These are phyloP conservation scores for Hibiscus trionum DNA, from an alignment of 345 rosid genomes.

Conservation along the genomic window DNA sequence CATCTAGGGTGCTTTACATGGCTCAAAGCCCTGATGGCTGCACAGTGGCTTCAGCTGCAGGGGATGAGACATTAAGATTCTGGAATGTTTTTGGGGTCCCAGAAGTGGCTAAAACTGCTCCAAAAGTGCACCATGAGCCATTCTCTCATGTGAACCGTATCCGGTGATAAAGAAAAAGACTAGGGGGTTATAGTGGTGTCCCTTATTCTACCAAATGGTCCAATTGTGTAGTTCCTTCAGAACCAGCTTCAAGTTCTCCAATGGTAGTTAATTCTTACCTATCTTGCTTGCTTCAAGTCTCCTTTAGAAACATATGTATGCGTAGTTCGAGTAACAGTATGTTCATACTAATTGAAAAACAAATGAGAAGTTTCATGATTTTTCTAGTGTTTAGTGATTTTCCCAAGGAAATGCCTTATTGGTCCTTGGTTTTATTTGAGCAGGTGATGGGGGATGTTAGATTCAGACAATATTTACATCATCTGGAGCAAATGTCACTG, in stretches of 20 bases:
- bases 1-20: conserved; percentile 47
- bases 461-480: too few species aligned
- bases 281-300: neutral
- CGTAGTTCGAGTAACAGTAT: neutral
- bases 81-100: conserved; percentile 60
- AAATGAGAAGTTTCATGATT: neutral
- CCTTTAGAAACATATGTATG: neutral
- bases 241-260: neutral
- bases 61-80: conserved; percentile 51
- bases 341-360: neutral
- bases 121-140: conserved; percentile 39
- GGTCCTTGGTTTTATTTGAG: too few species aligned
- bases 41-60: conserved; percentile 63
- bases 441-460: too few species aligned
- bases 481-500: too few species aligned
- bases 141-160: conserved; percentile 38
- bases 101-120: conserved; percentile 39
- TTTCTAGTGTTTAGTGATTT: neutral
- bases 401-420: neutral
- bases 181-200: too few species aligned
- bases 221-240: neutral
- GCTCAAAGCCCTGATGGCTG: conserved; percentile 56
- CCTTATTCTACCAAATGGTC: too few species aligned
- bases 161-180: conserved; percentile 20
- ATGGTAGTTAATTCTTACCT: neutral